Conservation (phyloP, 768 basidiomycete species). For the Mycena rebaudengoi region DNA sequence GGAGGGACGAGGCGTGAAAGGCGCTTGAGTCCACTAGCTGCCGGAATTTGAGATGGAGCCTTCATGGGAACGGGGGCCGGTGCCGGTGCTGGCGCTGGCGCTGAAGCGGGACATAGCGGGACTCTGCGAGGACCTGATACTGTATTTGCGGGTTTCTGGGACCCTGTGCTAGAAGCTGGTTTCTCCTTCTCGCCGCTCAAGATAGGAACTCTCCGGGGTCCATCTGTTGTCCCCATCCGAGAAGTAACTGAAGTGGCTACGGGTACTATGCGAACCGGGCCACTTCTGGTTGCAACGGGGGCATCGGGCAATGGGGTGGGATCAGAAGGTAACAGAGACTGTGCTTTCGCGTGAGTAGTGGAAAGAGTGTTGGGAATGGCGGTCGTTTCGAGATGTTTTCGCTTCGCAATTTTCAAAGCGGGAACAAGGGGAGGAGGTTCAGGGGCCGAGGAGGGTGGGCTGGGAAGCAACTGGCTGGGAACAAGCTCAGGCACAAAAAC, state of each 20-base stretch:
- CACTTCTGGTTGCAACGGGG: neutral
- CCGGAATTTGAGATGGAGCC: neutral
- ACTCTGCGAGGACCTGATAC: conserved; percentile 24
- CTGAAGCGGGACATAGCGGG: neutral
- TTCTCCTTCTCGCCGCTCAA: conserved; percentile 2
- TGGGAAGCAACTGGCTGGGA: conserved; percentile 18
- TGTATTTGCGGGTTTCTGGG: neutral
- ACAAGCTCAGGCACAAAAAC: conserved; percentile 17
- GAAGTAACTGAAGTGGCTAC: neutral
- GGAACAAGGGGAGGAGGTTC: conserved; percentile 48
- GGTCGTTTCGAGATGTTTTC: conserved; percentile 32
- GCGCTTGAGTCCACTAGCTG: conserved; percentile 13
- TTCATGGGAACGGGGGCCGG: conserved; percentile 1
- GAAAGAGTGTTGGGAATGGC: conserved; percentile 11
- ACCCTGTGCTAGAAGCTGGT: neutral
- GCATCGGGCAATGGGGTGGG: neutral
- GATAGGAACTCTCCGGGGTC: conserved; percentile 48
- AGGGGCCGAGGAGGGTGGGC: conserved; percentile 14
- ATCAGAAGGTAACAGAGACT: neutral
- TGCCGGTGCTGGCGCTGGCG: neutral
- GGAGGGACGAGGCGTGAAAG: conserved; percentile 19
- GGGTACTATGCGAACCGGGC: neutral
- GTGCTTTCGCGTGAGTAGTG: too few relatives aligned
- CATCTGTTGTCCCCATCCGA: conserved; percentile 30
- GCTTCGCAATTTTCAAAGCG: conserved; percentile 60